Percentiles rank a stretch among this genome's conserved stretches.
Conservation (phyloP, 2,329 filamentous ascomycete genomes). For the Pseudocercospora pini-densiflorae region DNA sequence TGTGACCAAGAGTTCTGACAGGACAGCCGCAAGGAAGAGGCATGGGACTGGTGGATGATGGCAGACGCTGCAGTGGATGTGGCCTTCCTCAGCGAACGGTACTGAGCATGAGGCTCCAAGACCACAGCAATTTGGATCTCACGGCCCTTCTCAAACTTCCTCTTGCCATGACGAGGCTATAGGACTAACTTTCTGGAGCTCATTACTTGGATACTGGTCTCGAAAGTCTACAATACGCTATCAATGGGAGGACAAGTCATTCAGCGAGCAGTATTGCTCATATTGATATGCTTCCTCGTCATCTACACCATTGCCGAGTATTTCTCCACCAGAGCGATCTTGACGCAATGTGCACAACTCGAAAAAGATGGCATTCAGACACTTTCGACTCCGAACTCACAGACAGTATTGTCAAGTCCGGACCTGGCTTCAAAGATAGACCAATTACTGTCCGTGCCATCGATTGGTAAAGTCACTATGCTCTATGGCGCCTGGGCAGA, state of each 20-base stretch:
- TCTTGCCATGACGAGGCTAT: background rate
- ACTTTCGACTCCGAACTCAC: background rate
- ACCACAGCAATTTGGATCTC: background rate
- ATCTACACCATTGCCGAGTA: conserved; percentile 8
- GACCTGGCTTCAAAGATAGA: background rate
- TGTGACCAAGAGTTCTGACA: background rate
- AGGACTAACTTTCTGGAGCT: background rate
- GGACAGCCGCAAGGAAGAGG: background rate
- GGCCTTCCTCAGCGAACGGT: too few relatives aligned
- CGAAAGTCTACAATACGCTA: background rate
- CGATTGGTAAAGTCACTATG: conserved; percentile 18
- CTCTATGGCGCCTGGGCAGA: conserved; percentile 18
- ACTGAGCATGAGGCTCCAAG: background rate
- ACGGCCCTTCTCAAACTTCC: background rate
- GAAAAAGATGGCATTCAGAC: background rate
- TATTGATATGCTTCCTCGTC: background rate
- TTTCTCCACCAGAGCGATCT: background rate
- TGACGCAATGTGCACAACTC: conserved; percentile 2
- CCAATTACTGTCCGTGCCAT: background rate
- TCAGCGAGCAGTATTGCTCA: conserved; percentile 8
- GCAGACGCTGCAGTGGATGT: background rate
- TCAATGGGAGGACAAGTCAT: conserved; percentile 5
- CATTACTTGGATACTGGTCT: background rate
- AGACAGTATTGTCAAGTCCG: background rate
- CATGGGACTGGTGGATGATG: background rate